Evolutionary conservation across 164 flowering plant species (phyloP), one percentile per base, ranked within the genome.

Genomic region (Paratinospora sagittata): DNA sequence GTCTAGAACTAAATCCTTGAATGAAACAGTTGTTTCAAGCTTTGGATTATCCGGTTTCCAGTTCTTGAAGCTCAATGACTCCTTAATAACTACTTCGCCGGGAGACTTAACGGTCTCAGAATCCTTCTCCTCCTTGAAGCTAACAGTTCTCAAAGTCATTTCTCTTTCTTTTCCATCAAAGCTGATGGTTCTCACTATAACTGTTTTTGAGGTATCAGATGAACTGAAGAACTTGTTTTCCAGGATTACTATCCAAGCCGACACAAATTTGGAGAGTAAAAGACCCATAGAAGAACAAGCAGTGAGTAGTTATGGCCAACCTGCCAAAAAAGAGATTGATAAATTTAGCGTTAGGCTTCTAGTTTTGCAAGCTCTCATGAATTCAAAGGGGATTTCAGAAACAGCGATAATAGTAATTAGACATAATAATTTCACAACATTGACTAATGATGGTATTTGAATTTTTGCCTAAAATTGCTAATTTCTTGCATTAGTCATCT

Each of bases 51-150:
- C 65, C 26, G 79, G 72, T 71, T 84, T 84, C 81, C 79, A 73
- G 3, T 78, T 79, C 68, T 80, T 81, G 74, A 80, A 82, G 77
- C 82, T 82, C 9, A 78, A 10, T 3, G 88, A 81, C 71, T 74
- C 70, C 63, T 72, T 73, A 21, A 78, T 26, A 17, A 67, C 39
- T 68, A 68, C 49, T 49, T 70, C 72, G n/a, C 69, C 75, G 3
- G 79, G 65, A 0, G 78, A 68, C 60, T 36, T 60, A 27, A 11
- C 13, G 17, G 65, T 70, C 23, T 77, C 84, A 27, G 70, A 66
- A 70, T 77, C 84, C n/a, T 65, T n/a, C n/a, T n/a, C n/a, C 58
- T 52, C 74, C 78, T 75, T 77, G 74, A 81, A 80, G 64, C 85
- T 80, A 67, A 75, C 26, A 13, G 81, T 78, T 72, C 79, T 78